Evolutionary conservation across 2,329 filamentous ascomycete genomes (phyloP).

Genomic region (Fusarium avenaceum): DNA sequence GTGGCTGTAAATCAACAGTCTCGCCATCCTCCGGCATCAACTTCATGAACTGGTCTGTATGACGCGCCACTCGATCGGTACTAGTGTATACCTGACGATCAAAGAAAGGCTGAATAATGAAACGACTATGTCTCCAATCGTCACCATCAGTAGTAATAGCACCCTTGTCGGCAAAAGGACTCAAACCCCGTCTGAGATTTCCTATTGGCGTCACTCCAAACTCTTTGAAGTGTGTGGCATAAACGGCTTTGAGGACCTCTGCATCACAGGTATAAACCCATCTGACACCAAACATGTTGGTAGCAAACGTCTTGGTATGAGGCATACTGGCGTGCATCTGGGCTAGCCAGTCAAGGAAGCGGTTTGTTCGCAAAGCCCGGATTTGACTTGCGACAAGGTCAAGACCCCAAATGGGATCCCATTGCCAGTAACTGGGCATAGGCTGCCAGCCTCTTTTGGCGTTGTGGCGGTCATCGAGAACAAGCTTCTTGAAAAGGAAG

Average conservation of each 20-base stretch:
- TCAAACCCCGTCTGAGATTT: background rate
- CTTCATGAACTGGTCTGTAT: constrained; percentile 4
- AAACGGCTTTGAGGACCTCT: constrained; percentile 4
- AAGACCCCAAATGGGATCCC: background rate
- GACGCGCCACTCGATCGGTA: constrained; percentile 3
- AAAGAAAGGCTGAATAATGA: constrained; percentile 5
- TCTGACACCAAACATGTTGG: constrained; percentile 6
- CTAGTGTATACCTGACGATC: constrained; percentile 12
- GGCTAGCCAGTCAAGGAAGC: constrained; percentile 1
- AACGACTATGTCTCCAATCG: constrained; percentile 6
- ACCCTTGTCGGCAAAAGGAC: constrained; percentile 4
- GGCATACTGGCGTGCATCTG: constrained; percentile 6
- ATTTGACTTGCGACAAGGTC: background rate
- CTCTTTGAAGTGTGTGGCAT: constrained; percentile 1
- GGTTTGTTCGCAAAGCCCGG: background rate
- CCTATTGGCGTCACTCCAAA: background rate
- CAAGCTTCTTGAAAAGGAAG: background rate
- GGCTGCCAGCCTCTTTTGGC: background rate
- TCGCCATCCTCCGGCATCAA: background rate
- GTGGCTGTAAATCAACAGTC: background rate
- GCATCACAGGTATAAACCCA: constrained; percentile 5
- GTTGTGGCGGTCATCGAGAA: accelerated
- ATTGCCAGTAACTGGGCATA: constrained; percentile 6
- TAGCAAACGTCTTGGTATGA: background rate
- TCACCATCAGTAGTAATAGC: constrained; percentile 9